Percentiles rank a stretch among this genome's conserved stretches.
Evolutionary conservation across 225 moss, liverwort and hornwort genomes (phyloP).

Genomic region (Marchantia polymorpha): DNA sequence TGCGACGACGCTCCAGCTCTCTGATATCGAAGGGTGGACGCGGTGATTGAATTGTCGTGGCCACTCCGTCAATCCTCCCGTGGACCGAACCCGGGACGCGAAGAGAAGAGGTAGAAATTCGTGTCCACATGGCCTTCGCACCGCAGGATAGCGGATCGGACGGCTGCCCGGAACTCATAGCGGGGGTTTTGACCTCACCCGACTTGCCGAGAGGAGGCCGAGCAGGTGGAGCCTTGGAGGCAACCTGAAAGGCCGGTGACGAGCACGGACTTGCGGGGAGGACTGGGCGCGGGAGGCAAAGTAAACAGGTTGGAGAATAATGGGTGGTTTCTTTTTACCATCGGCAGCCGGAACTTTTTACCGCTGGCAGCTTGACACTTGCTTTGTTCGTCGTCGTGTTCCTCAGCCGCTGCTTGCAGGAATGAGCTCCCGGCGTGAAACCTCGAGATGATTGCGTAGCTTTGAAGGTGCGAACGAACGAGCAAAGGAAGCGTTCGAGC

Average conservation of each 20-base stretch:
- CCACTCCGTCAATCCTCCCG: background rate
- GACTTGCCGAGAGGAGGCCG: background rate
- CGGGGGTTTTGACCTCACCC: background rate
- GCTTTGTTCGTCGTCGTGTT: background rate
- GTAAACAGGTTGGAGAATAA: background rate
- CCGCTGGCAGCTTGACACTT: background rate
- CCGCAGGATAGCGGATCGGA: background rate
- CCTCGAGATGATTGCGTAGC: constrained; percentile 17
- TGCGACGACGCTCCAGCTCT: too few species aligned
- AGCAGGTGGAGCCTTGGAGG: background rate
- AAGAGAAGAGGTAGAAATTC: background rate
- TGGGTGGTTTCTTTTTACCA: background rate
- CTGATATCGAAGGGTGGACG: background rate
- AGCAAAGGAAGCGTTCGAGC: background rate
- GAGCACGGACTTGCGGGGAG: background rate
- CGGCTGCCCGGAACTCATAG: background rate
- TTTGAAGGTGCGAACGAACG: background rate
- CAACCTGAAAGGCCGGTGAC: background rate
- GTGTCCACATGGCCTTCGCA: background rate
- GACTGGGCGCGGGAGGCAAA: background rate
- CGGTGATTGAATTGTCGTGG: background rate
- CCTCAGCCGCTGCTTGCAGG: background rate
- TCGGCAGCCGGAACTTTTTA: background rate
- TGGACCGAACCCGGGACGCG: background rate
- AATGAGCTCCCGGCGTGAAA: background rate